Percentiles rank a stretch among this genome's conserved stretches.
phyloP scores from a whole-genome alignment of 2,329 filamentous ascomycete genomes.

The Rhinocladiella similis region DNA sequence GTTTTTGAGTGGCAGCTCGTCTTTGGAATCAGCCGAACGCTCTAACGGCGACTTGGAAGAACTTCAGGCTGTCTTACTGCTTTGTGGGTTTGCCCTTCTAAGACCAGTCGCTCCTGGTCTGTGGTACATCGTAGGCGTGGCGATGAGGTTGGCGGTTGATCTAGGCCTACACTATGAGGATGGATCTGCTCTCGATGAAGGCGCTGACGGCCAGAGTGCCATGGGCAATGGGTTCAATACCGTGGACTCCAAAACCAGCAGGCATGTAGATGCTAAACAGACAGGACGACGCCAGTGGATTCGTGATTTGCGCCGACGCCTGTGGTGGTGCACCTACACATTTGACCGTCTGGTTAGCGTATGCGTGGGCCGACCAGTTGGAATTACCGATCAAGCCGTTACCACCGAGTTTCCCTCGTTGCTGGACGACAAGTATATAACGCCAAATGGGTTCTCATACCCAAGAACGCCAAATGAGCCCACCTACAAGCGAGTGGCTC shows the following conservation, averaged over 20 bases:
- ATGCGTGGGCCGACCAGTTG: slow-evolving; percentile 89
- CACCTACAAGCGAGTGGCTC: slow-evolving; percentile 86
- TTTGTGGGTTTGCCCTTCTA: slow-evolving; percentile 88
- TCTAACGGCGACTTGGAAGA: slow-evolving; percentile 91
- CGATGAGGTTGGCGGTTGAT: slow-evolving; percentile 85
- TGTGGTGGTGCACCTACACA: slow-evolving; percentile 98
- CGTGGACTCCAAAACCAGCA: slow-evolving; percentile 30
- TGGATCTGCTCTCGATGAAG: slow-evolving; percentile 63
- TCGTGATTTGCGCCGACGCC: slow-evolving; percentile 77
- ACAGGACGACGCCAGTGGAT: slow-evolving; percentile 75
- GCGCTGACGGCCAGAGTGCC: slow-evolving; percentile 30
- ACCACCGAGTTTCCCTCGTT: slow-evolving; percentile 92
- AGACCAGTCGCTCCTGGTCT: slow-evolving; percentile 88
- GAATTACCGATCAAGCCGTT: slow-evolving; percentile 93
- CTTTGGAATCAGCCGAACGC: slow-evolving; percentile 56
- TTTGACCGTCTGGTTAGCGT: slow-evolving; percentile 93
- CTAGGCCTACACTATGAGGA: slow-evolving; percentile 92
- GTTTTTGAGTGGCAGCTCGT: slow-evolving; percentile 69
- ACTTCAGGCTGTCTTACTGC: slow-evolving; percentile 84
- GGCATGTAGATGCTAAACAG: slow-evolving; percentile 52
- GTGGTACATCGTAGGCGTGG: slow-evolving; percentile 97
- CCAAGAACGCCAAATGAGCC: slow-evolving; percentile 62
- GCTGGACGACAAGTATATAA: slow-evolving; percentile 86
- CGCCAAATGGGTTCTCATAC: slow-evolving; percentile 69
- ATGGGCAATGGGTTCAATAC: background rate